Evolutionary conservation across 2,329 filamentous ascomycete species (phyloP), one percentile per base, ranked within the genome.

Genomic region (Fusarium algeriense): DNA sequence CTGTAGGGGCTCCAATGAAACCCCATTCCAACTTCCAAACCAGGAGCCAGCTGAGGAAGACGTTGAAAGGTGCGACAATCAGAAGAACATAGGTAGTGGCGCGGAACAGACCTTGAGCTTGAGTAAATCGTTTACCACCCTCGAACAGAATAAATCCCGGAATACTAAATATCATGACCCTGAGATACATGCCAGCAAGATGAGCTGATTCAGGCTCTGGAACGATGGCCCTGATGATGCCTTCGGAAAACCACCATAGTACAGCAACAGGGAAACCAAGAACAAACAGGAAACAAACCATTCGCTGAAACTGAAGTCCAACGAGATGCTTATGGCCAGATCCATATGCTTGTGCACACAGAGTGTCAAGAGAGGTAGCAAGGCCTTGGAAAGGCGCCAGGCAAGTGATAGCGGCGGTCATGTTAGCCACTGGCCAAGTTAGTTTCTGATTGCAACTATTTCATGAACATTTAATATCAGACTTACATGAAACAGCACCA

Each of bases 301-400:
- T 95, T 61, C 93, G 87, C 81, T 96, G 92, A 69, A 93, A 87
- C 76, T 96, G 93, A 59, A 96, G 80, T 3, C 93, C 93, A 14
- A 98, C 95, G 8, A 98, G 88, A 73, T 95, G 92, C 78, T 92
- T 97, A 79, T 92, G 92, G 0, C 95, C 95, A 1, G 93, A 97
- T 5, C 96, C 95, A 78, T 97, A 98, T 1, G 96, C 95, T 81
- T 98, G 95, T 0, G 95, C 90, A 80, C 95, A 98, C 5, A 98
- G 89, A 0, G 95, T 98, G 81, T 98, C 95, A 40, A 98, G 85
- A 70, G 92, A 93, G 7, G 95, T 98, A 2, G 94, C 92, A 17
- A 98, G 86, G n/a, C 94, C 92, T 77, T 94, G 92, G 77, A 93
- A 92, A 19, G 93, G 89, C 1, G 91, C 92, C 75, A 92, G 91